Evolutionary conservation across 1,284 basidiomycete genomes (phyloP), one percentile per base, ranked within the genome.

Genomic region (Pterulicium gracile): DNA sequence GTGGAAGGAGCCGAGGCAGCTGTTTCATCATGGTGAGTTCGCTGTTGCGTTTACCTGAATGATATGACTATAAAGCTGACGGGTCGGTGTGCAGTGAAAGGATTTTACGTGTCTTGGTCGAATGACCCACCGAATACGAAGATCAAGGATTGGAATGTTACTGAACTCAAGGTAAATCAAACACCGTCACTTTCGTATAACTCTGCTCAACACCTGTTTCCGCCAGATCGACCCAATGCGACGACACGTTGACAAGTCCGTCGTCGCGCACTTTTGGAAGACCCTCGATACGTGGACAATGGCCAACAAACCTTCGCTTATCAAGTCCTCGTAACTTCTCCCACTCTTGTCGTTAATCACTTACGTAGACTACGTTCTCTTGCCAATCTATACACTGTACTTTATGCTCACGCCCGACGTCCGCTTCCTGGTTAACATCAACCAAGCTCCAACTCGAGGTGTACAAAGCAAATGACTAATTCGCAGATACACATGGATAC

Each of bases 91-190:
- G 19, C 56, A 94, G 92, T 96, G 22, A 93, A 93, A 61, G 93
- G 93, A 2, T 74, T 96, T 24, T 93, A 96, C 60, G 84, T 97
- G 42, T 81, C 91, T 20, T 95, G 91, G 86, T 77, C 85, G 42
- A 94, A 93, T 56, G 93, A 96, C 54, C 85, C 88, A 3, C 81
- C 83, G 27, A 94, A 94, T 54, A 65, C 79, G 0, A 90, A 87
- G 53, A 86, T 97, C 51, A 84, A 86, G 58, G 91, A 96, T 55
- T 98, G 95, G 95, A 98, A 97, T 59, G 93, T 98, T 14, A 87
- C 87, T 0, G 89, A 94, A 57, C 73, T 98, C 52, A 89, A 89
- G 73, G 91, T 90, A 48, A 7, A 63, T 51, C 39, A 41, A 34
- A n/a, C 39, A 35, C 22, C 22, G 46, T 44, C 24, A 14, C 32